Evolutionary conservation across 2,329 filamentous ascomycete species (phyloP), one percentile per base, ranked within the genome.

Genomic region (Septoria linicola): DNA sequence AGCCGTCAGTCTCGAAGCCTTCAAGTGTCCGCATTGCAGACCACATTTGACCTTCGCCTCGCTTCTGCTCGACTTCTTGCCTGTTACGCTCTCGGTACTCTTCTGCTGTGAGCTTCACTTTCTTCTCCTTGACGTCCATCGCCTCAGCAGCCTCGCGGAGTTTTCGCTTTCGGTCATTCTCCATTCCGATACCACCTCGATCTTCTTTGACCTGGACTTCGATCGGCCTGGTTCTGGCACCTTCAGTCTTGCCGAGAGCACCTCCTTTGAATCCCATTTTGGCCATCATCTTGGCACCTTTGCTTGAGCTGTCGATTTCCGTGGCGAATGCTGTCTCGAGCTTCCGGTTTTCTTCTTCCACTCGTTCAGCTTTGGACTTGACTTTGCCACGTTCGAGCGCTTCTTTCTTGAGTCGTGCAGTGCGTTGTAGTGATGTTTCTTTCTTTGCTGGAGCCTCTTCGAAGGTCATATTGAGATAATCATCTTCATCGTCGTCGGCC

Each of bases 401-500:
- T 70, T 73, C 81, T 67, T 68, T 76, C 64, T 72, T 79, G 66
- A 76, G 74, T 47, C 76, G 79, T 51, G 72, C 74, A 45, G 77
- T 76, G 48, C 78, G 77, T 64, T 87, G 82, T 1, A 83, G 74
- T 17, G 82, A 81, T 8, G 83, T 84, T 67, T 87, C 83, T 58
- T 78, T 79, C 49, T 66, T 65, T 6, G 71, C 65, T 21, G 68
- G 66, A 14, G 70, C 70, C 49, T 95, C 88, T 14, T 81, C 78
- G 67, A 99, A 91, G 11, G 84, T 79, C 92, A 99, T 97, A 63
- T 85, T 89, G 87, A 99, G 95, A 77, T 99, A 97, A 71, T 99
- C 93, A 58, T 96, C 90, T 57, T 90, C 88, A 16, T 90, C 88
- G 5, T 89, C 87, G 8, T 46, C 57, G 5, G 58, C 59, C 55